These are phyloP conservation scores for Tephrocybe sp. DNA, from an alignment of 768 basidiomycete species.

Conservation along the genomic window DNA sequence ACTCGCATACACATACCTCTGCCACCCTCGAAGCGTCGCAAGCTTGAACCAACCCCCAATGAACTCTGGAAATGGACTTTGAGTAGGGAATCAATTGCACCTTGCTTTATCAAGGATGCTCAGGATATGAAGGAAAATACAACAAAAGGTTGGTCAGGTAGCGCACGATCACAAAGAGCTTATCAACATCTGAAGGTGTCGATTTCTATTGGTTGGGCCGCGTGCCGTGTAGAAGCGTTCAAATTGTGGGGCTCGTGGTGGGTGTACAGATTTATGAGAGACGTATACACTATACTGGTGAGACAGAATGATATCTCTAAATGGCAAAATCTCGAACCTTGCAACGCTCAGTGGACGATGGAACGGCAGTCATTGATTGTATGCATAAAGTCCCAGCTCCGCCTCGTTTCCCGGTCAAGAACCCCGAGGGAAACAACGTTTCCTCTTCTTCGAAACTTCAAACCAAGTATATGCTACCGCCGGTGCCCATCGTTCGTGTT, in stretches of 20 bases:
- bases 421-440: constrained; percentile 12
- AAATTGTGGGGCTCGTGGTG: constrained; percentile 63
- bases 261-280: constrained; percentile 61
- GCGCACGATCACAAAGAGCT: not conserved
- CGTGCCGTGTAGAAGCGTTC: constrained; percentile 66
- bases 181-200: constrained; percentile 32
- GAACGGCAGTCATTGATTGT: constrained; percentile 74
- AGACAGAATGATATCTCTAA: constrained; percentile 13
- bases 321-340: no score
- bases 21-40: constrained; percentile 22
- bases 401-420: constrained; percentile 21
- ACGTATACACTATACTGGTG: constrained; percentile 60
- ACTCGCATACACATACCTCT: no score
- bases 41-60: not conserved
- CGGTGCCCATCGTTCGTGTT: constrained; percentile 38
- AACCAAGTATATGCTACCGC: constrained; percentile 18
- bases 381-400: constrained; percentile 37
- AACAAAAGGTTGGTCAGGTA: constrained; percentile 27
- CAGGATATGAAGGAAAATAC: constrained; percentile 41
- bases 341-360: constrained; percentile 68
- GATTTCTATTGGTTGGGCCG: constrained; percentile 75
- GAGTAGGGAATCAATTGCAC: constrained; percentile 51
- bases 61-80: constrained; percentile 57
- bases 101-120: constrained; percentile 57
- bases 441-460: constrained; percentile 2